phyloP scores from a whole-genome alignment of 2,329 filamentous ascomycete species.

The Aspergillus latus region DNA sequence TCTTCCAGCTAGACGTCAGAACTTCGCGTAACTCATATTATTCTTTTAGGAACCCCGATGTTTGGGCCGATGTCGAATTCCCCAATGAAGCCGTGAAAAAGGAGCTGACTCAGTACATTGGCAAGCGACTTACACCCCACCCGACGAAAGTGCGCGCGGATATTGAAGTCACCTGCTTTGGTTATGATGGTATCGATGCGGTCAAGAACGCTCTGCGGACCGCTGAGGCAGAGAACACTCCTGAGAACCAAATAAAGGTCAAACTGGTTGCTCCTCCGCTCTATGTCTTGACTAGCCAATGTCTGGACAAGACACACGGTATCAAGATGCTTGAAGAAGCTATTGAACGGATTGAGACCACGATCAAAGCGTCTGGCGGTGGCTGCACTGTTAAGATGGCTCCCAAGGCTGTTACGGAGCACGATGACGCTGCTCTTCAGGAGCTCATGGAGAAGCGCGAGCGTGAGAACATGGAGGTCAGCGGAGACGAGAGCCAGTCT shows the following conservation, averaged over 20 bases:
- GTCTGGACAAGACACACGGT: conserved; percentile 85
- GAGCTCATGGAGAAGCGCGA: conserved; percentile 99
- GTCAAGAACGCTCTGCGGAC: conserved; percentile 90
- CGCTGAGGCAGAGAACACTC: conserved; percentile 89
- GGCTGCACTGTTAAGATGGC: conserved; percentile 94
- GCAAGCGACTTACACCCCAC: conserved; percentile 94
- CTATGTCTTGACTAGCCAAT: conserved; percentile 94
- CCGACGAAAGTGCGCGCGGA: conserved; percentile 99
- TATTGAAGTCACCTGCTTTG: conserved; percentile 92
- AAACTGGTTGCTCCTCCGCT: conserved; percentile 96
- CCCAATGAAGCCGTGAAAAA: conserved; percentile 80
- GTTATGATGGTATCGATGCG: conserved; percentile 97
- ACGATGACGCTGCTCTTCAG: conserved; percentile 94
- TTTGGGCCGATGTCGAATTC: conserved; percentile 92
- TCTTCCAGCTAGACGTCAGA: not conserved
- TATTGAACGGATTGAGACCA: conserved; percentile 80
- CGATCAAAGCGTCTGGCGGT: conserved; percentile 75
- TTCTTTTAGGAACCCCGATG: conserved; percentile 75
- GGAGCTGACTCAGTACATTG: conserved; percentile 91
- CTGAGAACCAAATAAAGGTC: conserved; percentile 94
- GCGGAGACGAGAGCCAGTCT: conserved; percentile 92
- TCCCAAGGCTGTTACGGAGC: conserved; percentile 97
- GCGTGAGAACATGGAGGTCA: conserved; percentile 96
- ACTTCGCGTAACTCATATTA: conserved; percentile 12
- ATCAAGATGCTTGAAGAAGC: conserved; percentile 84